phyloP scores from a whole-genome alignment of 2,329 filamentous ascomycete genomes.

The Alternaria postmessia region DNA sequence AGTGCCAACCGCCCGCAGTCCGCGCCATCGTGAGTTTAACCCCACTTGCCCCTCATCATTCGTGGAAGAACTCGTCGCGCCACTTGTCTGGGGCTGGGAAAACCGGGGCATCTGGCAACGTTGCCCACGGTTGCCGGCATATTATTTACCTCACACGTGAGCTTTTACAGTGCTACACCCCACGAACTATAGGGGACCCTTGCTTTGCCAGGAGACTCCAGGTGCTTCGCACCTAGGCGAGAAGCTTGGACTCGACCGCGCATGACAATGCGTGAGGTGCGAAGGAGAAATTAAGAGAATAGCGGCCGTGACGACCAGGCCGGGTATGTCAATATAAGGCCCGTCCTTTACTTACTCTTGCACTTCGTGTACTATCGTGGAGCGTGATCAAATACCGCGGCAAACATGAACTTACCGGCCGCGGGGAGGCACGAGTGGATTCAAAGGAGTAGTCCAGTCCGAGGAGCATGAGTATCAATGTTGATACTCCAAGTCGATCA shows the following conservation, averaged over 20 bases:
- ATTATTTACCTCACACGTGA: slow-evolving; percentile 21
- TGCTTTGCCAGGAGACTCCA: slow-evolving; percentile 10
- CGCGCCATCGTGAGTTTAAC: slow-evolving; percentile 17
- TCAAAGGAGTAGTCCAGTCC: background rate
- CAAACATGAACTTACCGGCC: slow-evolving; percentile 8
- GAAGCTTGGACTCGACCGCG: slow-evolving; percentile 25
- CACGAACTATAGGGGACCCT: slow-evolving; percentile 3
- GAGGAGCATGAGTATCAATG: background rate
- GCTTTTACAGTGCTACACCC: background rate
- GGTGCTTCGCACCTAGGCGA: slow-evolving; percentile 25
- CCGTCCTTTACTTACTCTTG: background rate
- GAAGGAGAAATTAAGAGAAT: background rate
- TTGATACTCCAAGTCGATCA: background rate
- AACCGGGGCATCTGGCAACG: slow-evolving; percentile 13
- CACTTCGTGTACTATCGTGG: background rate
- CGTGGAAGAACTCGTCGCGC: slow-evolving; percentile 26
- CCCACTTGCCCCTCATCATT: slow-evolving; percentile 23
- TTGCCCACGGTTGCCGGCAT: slow-evolving; percentile 12
- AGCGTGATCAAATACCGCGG: slow-evolving; percentile 8
- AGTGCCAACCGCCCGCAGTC: slow-evolving; percentile 2
- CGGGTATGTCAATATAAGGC: background rate
- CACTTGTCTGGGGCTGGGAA: slow-evolving; percentile 22
- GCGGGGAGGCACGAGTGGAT: slow-evolving; percentile 1
- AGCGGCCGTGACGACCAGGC: background rate
- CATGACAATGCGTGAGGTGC: background rate